Conservation (phyloP, 768 basidiomycete genomes). For the Rhizopogon vulgaris region DNA sequence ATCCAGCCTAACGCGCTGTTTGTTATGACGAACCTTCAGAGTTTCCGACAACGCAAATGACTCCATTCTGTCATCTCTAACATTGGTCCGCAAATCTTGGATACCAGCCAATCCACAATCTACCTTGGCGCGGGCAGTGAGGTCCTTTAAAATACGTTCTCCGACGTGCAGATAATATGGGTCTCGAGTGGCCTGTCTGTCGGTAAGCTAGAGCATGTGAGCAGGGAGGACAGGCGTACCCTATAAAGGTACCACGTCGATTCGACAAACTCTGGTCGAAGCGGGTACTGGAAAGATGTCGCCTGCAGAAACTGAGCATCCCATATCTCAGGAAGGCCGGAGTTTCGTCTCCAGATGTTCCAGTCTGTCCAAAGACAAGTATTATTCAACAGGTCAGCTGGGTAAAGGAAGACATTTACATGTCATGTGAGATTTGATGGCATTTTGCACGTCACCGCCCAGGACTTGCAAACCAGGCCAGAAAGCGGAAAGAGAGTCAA, state of each 20-base stretch:
- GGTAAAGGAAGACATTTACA: slow-evolving; percentile 43
- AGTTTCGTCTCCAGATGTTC: slow-evolving; percentile 86
- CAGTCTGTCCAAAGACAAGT: slow-evolving; percentile 51
- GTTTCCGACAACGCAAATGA: slow-evolving; percentile 94
- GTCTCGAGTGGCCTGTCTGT: slow-evolving; percentile 79
- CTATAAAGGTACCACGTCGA: slow-evolving; percentile 95
- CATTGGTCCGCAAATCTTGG: slow-evolving; percentile 68
- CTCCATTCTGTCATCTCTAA: slow-evolving; percentile 93
- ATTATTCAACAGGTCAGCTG: not conserved
- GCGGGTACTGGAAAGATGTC: slow-evolving; percentile 72
- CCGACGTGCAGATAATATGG: slow-evolving; percentile 90
- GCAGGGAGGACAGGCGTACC: slow-evolving; percentile 34
- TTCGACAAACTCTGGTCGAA: slow-evolving; percentile 91
- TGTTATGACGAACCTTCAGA: slow-evolving; percentile 53
- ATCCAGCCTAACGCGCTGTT: not conserved
- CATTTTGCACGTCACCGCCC: slow-evolving; percentile 80
- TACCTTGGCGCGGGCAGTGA: slow-evolving; percentile 70
- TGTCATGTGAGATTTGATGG: slow-evolving; percentile 85
- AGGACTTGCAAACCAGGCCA: slow-evolving; percentile 95
- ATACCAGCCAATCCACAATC: slow-evolving; percentile 84
- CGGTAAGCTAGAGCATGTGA: slow-evolving; percentile 3
- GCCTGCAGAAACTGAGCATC: slow-evolving; percentile 70
- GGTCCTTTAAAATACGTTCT: slow-evolving; percentile 74
- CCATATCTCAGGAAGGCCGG: slow-evolving; percentile 90
- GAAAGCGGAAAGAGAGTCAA: slow-evolving; percentile 96